A percentile compares a stretch with the other conserved stretches of the same genome.
These are phyloP conservation scores for Boletus rufocinnamomeus DNA, from an alignment of 768 basidiomycete genomes.

Conservation along the genomic window DNA sequence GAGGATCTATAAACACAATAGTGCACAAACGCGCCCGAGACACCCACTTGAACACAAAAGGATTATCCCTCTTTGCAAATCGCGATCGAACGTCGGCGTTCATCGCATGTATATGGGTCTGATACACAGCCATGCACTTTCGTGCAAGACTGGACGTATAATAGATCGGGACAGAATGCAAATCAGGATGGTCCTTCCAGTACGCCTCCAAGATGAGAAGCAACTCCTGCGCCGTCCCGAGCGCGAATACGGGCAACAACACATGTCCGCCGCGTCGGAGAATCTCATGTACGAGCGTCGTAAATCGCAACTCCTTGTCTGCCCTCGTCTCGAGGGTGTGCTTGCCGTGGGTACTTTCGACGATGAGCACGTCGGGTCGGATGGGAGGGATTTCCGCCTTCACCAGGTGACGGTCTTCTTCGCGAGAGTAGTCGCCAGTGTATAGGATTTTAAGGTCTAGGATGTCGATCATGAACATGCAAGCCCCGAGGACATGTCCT, in stretches of 20 bases:
- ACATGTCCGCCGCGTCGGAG: slow-evolving; percentile 90
- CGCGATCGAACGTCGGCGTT: slow-evolving; percentile 86
- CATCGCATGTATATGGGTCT: slow-evolving; percentile 97
- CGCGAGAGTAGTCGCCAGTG: slow-evolving; percentile 96
- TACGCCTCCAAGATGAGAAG: slow-evolving; percentile 93
- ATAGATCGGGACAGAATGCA: slow-evolving; percentile 91
- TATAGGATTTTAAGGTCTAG: slow-evolving; percentile 92
- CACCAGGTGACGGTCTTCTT: slow-evolving; percentile 95
- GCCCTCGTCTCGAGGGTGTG: slow-evolving; percentile 84
- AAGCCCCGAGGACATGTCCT: slow-evolving; percentile 95
- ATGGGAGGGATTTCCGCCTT: slow-evolving; percentile 91
- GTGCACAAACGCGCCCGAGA: not conserved
- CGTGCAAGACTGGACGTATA: slow-evolving; percentile 92
- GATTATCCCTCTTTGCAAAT: slow-evolving; percentile 93
- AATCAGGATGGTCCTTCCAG: slow-evolving; percentile 91
- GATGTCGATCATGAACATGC: slow-evolving; percentile 96
- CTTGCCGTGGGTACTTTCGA: slow-evolving; percentile 95
- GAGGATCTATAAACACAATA: not conserved
- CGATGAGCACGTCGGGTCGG: slow-evolving; percentile 91
- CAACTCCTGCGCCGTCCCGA: slow-evolving; percentile 93
- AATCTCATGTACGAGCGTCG: slow-evolving; percentile 86
- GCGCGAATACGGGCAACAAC: slow-evolving; percentile 91
- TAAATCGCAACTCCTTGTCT: slow-evolving; percentile 90
- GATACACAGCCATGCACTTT: slow-evolving; percentile 97
- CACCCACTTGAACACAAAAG: slow-evolving; percentile 94